Evolutionary conservation across 352 stramenopile species (phyloP), one percentile per base, ranked within the genome.

Genomic region (Pythium oligandrum): DNA sequence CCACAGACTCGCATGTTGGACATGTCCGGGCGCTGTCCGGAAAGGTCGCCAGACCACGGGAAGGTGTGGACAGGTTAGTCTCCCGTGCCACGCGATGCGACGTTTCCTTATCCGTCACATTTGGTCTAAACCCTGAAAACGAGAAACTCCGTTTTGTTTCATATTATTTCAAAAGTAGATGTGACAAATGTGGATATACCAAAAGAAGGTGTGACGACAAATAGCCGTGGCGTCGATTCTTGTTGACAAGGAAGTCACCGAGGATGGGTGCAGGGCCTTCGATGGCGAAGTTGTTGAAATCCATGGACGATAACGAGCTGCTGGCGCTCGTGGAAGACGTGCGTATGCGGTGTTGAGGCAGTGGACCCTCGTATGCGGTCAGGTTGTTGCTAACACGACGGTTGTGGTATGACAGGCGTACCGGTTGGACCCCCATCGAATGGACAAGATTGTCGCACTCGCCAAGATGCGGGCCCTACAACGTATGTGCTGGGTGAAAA

Each of bases 301-400:
- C 55, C 47, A 79, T 86, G 63, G 73, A 82, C 51, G 78, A 90
- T 57, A 66, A 86, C 0, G 70, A 77, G 30, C 78, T 90, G 59
- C 48, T 55, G 17, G 54, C 55, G 40, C 57, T 84, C 42, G 46
- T 86, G 4, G 59, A 75, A 44, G 64, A 60, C 49, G 78, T 89
- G 51, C 30, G 70, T 69, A 26, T 26, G 17, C 17, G 17, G 17
- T 26, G 17, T 26, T 26, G 17, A 26, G 17, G 17, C 17, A 26
- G 17, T 26, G 17, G 17, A 26, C 17, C 17, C 17, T 26, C 17
- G 0, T 26, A 26, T 26, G 17, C 17, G 17, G 17, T 26, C 17
- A 26, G 17, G 17, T 26, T 32, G 51, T 31, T 34, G n/a, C 44
- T 42, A 51, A 38, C 6, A 31, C 42, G 6, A 30, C 40, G 17